Evolutionary conservation across 176 grass and related monocot genomes (phyloP), one percentile per base, ranked within the genome.

Genomic region (Olyra latifolia): DNA sequence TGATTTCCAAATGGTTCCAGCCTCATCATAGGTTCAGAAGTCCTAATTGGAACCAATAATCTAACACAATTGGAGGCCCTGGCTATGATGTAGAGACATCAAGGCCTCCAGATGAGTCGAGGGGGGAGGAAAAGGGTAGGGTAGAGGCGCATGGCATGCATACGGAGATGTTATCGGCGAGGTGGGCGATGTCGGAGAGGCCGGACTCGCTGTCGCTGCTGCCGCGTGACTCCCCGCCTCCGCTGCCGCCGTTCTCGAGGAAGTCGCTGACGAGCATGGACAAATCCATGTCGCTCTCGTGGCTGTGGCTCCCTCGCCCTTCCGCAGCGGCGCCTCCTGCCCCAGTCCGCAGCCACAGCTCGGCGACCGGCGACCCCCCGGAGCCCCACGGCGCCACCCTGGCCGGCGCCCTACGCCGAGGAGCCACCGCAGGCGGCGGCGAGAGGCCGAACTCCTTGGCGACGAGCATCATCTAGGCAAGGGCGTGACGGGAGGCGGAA

Each of bases 211-310:
- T 85, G 71, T 98, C 92, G 80, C 92, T 98, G 76, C 88, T 98
- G 32, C 59, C 80, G 49, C 91, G 86, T 17, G 95, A 98, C 19
- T 98, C 95, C 2, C 82, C 88, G 23, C 71, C 63, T 5, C 80
- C 81, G 56, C 77, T 82, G 62, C 73, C 88, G 4, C 84, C 95
- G 82, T 85, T 90, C 88, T 98, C 95, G 60, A 92, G 86, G 71
- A 98, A 98, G 62, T 98, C 92, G 60, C 54, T 89, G 25, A 98
- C 95, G 87, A 98, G 89, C 75, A 91, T 38, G 30, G 92, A 92
- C 39, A 98, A 76, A 69, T 98, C 95, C 54, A 87, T 77, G 10
- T 94, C 95, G 77, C 87, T 92, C 60, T 98, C 95, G 53, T 98
- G 92, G 85, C 95, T 94, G 84, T 77, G 66, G 35, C 83, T 81